These are phyloP conservation scores for Arbutus unedo DNA, from an alignment of 148 eudicot genomes.

Conservation along the genomic window DNA sequence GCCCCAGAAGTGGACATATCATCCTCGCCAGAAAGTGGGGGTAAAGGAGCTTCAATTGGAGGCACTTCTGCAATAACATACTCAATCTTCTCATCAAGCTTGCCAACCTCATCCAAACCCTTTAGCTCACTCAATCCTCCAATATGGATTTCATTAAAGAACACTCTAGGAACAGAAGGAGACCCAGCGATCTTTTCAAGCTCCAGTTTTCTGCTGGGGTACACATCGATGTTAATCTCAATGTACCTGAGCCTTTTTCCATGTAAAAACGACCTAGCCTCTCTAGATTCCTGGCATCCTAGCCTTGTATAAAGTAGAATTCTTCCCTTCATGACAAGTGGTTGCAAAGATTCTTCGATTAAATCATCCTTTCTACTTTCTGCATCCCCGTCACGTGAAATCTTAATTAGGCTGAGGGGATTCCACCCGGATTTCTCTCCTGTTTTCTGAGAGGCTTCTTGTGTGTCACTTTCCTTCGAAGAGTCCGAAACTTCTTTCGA, in stretches of 20 bases:
- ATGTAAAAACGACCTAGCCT: conserved; percentile 36
- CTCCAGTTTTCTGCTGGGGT: conserved; percentile 42
- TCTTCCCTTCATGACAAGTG: conserved; percentile 42
- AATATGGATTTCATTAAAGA: conserved; percentile 43
- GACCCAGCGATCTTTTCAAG: conserved; percentile 44
- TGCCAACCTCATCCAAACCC: conserved; percentile 35
- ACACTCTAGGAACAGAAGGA: conserved; percentile 45
- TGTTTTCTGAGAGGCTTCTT: conserved; percentile 23
- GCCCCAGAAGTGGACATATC: conserved; percentile 41
- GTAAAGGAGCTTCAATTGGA: conserved; percentile 47
- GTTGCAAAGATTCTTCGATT: conserved; percentile 19
- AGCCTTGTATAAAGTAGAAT: conserved; percentile 42
- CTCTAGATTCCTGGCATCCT: conserved; percentile 41
- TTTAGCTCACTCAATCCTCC: conserved; percentile 42
- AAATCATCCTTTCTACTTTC: conserved; percentile 28
- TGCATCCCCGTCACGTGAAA: conserved; percentile 29
- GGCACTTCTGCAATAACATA: conserved; percentile 37
- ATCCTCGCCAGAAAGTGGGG: conserved; percentile 57
- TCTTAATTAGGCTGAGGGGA: conserved; percentile 35
- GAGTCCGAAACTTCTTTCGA: conserved; percentile 18
- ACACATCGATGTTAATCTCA: conserved; percentile 48
- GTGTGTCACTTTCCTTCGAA: conserved; percentile 21
- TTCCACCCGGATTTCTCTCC: conserved; percentile 34
- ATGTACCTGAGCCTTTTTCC: conserved; percentile 39
- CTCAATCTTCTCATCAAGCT: conserved; percentile 46